A percentile compares a stretch with the other conserved stretches of the same genome.
Conservation (phyloP, 2,329 filamentous ascomycete species). For the Bipolaris cookei region DNA sequence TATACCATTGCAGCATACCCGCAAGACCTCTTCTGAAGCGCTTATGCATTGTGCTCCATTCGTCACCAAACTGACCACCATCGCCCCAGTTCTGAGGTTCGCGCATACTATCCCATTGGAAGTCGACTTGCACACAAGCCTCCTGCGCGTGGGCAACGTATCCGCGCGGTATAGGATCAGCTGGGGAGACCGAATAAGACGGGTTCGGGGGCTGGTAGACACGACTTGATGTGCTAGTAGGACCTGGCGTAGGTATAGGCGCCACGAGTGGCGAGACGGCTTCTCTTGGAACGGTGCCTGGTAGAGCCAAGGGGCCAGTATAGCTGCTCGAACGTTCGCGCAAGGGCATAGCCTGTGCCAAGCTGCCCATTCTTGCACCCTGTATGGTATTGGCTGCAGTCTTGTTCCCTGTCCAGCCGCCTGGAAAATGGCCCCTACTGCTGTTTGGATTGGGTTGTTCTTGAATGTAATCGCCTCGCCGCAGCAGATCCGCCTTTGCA, state of each 20-base stretch:
- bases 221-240: slow-evolving; percentile 30
- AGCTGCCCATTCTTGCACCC: slow-evolving; percentile 38
- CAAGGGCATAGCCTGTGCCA: slow-evolving; percentile 49
- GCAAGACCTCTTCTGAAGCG: slow-evolving; percentile 82
- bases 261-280: slow-evolving; percentile 22
- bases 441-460: slow-evolving; percentile 48
- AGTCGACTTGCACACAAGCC: slow-evolving; percentile 84
- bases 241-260: slow-evolving; percentile 20
- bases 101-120: slow-evolving; percentile 93
- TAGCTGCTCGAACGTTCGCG: slow-evolving; percentile 57
- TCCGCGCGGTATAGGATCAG: slow-evolving; percentile 81
- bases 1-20: slow-evolving; percentile 84
- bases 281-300: slow-evolving; percentile 37
- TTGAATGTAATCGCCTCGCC: slow-evolving; percentile 71
- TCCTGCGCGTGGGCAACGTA: slow-evolving; percentile 92
- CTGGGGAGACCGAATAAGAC: slow-evolving; percentile 79
- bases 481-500: slow-evolving; percentile 85
- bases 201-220: slow-evolving; percentile 78
- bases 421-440: slow-evolving; percentile 59
- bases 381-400: slow-evolving; percentile 27
- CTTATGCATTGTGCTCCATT: slow-evolving; percentile 95
- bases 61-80: slow-evolving; percentile 86
- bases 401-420: slow-evolving; percentile 59
- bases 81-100: slow-evolving; percentile 80
- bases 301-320: slow-evolving; percentile 27